Base-by-base conservation (phyloP, 805 yeast species). In the Spathaspora sp. region DNA sequence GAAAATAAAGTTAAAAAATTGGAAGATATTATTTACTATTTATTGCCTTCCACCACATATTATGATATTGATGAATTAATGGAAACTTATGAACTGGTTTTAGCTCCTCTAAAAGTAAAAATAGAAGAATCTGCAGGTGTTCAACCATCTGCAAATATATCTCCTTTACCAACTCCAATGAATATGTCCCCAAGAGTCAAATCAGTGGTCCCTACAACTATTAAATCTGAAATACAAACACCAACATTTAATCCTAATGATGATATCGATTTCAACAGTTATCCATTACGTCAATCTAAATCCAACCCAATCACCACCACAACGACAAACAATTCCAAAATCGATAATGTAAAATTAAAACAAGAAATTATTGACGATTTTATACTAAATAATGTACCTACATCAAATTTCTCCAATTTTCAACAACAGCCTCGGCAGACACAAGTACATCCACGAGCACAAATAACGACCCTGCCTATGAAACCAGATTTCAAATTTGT, bases 1-100 rank as follows among this genome's bases (percentile, higher is more conserved):
- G 96, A 89, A 66, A 77, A 73, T 51, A 61, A 64, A 51, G 69
- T 70, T 29, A 58, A 57, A 45, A 59, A 60, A 18, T 62, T 70
- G 51, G 68, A 70, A 44, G 60, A 60, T 42, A 50, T 73, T 52
- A 49, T 75, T 42, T 60, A 63, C 31, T 72, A 56, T 42, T 61
- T 74, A 48, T 57, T 74, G 48, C 73, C 76, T 5, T 44, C 42
- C 9, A 14, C 49, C 53, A 11, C 46, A 46, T 50, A 55, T 38
- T 52, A 57, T 40, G 58, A 59, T 29, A 49, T 66, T 16, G 65
- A 64, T 32, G 55, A 61, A 2, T 40, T 50, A 18, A 38, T 52
- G 19, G 52, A 55, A 9, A 52, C 53, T 31, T 65, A 60, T 47
- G 45, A 54, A 42, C 31, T 38, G 3, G 50, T 52, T 2, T 55